phyloP scores from a whole-genome alignment of 192 early-diverging fungal species.

The Chytriomyces confervae region DNA sequence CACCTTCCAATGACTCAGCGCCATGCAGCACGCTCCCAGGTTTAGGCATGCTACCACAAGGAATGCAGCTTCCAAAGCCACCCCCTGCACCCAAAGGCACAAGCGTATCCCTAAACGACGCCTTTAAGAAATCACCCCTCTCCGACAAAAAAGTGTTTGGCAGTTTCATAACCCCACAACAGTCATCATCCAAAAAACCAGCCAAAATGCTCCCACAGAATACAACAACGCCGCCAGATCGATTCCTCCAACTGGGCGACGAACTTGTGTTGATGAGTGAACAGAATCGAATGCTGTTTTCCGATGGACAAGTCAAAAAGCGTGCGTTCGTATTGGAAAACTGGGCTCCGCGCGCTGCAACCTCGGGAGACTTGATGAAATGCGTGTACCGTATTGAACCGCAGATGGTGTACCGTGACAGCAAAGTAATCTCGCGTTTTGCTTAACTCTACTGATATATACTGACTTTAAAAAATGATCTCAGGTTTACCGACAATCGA shows the following conservation, averaged over 20 bases:
- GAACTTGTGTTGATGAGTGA: slow-evolving; percentile 36
- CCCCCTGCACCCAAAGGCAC: no score
- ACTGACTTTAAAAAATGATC: background rate
- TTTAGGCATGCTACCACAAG: no score
- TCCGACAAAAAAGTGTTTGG: no score
- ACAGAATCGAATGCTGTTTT: slow-evolving; percentile 26
- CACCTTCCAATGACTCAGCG: no score
- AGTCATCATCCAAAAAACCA: no score
- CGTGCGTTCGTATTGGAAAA: slow-evolving; percentile 29
- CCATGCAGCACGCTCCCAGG: no score
- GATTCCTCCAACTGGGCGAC: slow-evolving; percentile 36
- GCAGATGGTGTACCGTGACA: slow-evolving; percentile 30
- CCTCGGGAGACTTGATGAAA: slow-evolving; percentile 29
- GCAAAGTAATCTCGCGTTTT: slow-evolving; percentile 21
- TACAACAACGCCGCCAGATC: slow-evolving; percentile 3
- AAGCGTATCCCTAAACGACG: no score
- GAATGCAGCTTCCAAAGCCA: no score
- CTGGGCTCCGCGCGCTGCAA: slow-evolving; percentile 16
- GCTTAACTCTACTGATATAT: slow-evolving; percentile 8
- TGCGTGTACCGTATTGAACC: slow-evolving; percentile 45
- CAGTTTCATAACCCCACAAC: no score
- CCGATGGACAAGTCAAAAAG: slow-evolving; percentile 43
- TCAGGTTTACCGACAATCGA: slow-evolving; percentile 27
- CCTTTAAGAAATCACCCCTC: no score
- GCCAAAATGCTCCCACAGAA: no score